These are phyloP conservation scores for Fraxinus baroniana DNA, from an alignment of 305 asterid species.

Conservation along the genomic window DNA sequence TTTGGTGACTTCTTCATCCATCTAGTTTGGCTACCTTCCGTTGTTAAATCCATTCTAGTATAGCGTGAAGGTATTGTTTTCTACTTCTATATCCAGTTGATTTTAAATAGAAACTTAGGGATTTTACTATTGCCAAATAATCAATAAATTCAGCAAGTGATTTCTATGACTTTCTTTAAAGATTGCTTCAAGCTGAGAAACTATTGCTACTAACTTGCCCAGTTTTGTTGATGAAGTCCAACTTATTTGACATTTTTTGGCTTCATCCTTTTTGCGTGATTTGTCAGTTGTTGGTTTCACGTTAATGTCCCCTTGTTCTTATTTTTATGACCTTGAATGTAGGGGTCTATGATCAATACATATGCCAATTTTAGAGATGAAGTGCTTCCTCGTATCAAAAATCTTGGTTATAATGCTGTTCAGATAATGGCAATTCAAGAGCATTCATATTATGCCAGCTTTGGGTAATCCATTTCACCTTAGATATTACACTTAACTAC, in stretches of 20 bases:
- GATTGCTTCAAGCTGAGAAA: conserved; percentile 16
- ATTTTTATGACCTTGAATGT: conserved; percentile 30
- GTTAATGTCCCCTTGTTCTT: conserved; percentile 8
- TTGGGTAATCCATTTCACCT: conserved; percentile 61
- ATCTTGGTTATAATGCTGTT: conserved; percentile 96
- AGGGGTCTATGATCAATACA: conserved; percentile 91
- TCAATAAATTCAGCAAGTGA: conserved; percentile 12
- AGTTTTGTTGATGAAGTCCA: background rate
- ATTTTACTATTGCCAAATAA: background rate
- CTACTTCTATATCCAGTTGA: background rate
- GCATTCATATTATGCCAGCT: conserved; percentile 99
- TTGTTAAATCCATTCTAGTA: background rate
- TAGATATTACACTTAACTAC: conserved; percentile 13
- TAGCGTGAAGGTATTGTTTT: background rate
- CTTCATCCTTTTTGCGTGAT: conserved; percentile 7
- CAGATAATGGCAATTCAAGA: conserved; percentile 99
- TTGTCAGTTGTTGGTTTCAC: conserved; percentile 8
- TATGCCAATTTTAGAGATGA: conserved; percentile 92
- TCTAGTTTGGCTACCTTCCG: background rate
- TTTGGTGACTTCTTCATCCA: background rate
- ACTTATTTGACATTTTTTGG: background rate
- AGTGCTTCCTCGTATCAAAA: conserved; percentile 96
- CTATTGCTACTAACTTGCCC: background rate
- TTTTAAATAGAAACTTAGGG: background rate
- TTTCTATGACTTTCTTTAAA: background rate